These are phyloP conservation scores for Prunus davidiana DNA, from an alignment of 306 rosid genomes.

Conservation along the genomic window DNA sequence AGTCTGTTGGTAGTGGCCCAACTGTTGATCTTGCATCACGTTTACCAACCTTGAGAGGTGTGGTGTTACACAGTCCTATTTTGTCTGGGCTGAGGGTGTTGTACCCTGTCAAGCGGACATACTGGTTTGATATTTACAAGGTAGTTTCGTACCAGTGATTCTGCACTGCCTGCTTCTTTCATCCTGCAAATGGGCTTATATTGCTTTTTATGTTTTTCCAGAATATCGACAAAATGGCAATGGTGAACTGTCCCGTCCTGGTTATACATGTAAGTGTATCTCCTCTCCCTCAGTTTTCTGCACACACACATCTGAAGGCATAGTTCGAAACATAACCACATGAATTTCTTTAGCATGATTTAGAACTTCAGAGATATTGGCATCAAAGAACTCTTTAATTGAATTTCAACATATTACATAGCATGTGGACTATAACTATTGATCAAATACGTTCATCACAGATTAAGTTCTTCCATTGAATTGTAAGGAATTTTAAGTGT, in stretches of 20 bases:
- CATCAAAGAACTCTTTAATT: background rate
- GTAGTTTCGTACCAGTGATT: conserved; percentile 31
- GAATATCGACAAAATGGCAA: conserved; percentile 81
- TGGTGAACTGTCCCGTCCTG: conserved; percentile 75
- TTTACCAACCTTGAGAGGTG: conserved; percentile 67
- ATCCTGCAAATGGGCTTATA: conserved; percentile 20
- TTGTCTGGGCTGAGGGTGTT: conserved; percentile 87
- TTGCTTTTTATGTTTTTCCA: conserved; percentile 33
- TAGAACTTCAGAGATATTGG: background rate
- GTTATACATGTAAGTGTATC: conserved; percentile 79
- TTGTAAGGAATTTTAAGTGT: too few relatives aligned
- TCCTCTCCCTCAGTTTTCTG: background rate
- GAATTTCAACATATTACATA: background rate
- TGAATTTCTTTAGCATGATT: background rate
- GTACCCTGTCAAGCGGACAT: conserved; percentile 85
- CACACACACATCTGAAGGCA: background rate
- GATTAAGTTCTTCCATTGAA: too few relatives aligned
- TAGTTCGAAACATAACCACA: background rate
- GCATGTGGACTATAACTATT: too few relatives aligned
- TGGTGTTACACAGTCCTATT: conserved; percentile 88
- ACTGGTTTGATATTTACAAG: conserved; percentile 96
- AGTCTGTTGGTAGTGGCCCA: conserved; percentile 96
- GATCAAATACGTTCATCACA: too few relatives aligned
- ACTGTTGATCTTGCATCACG: conserved; percentile 90
- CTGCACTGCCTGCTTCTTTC: conserved; percentile 13